phyloP scores from a whole-genome alignment of 2,329 filamentous ascomycete species.

The Stagonosporopsis cucurbitacearum region DNA sequence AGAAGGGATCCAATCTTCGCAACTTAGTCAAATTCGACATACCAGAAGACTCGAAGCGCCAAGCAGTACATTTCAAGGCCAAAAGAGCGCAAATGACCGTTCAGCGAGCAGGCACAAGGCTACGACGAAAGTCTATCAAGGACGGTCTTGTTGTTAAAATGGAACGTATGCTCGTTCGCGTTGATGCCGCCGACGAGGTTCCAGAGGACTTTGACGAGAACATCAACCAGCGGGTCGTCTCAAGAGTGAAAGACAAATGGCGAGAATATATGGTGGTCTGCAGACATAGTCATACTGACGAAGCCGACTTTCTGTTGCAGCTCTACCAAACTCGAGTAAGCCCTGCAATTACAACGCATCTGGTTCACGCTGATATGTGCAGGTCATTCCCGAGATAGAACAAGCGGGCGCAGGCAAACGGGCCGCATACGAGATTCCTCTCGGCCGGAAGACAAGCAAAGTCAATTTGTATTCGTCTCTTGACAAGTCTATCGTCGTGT shows the following conservation, averaged over 20 bases:
- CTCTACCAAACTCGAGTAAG: slow-evolving; percentile 65
- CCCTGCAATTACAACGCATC: neutral
- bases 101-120: slow-evolving; percentile 40
- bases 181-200: slow-evolving; percentile 62
- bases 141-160: slow-evolving; percentile 71
- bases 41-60: slow-evolving; percentile 49
- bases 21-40: slow-evolving; percentile 53
- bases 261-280: slow-evolving; percentile 69
- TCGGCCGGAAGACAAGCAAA: slow-evolving; percentile 60
- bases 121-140: slow-evolving; percentile 51
- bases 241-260: slow-evolving; percentile 68
- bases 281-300: slow-evolving; percentile 61
- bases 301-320: slow-evolving; percentile 63
- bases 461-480: slow-evolving; percentile 70
- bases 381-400: slow-evolving; percentile 67
- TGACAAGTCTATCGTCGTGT: slow-evolving; percentile 71
- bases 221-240: slow-evolving; percentile 64
- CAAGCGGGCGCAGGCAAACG: slow-evolving; percentile 58
- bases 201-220: slow-evolving; percentile 70
- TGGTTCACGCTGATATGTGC: slow-evolving; percentile 13
- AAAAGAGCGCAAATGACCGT: slow-evolving; percentile 49
- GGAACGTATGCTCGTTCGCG: slow-evolving; percentile 71
- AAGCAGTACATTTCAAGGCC: slow-evolving; percentile 48
- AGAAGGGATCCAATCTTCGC: slow-evolving; percentile 40
- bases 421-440: slow-evolving; percentile 63